Evolutionary conservation across 2,329 filamentous ascomycete genomes (phyloP).

Genomic region (Stemphylium vesicarium): DNA sequence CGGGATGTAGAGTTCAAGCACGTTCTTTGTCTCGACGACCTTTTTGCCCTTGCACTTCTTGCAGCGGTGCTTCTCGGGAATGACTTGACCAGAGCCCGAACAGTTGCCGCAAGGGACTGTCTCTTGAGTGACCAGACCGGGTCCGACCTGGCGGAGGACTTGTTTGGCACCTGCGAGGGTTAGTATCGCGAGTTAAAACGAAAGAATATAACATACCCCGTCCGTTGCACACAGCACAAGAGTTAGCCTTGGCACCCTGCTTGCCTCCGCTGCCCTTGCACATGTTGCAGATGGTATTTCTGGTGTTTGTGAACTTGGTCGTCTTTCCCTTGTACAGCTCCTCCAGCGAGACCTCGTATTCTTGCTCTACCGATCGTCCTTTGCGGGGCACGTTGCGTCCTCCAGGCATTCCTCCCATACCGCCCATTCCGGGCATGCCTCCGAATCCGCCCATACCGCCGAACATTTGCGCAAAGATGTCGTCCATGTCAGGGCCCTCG

Average conservation of each 20-base stretch:
- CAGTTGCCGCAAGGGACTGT: slow-evolving; percentile 82
- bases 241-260: slow-evolving; percentile 83
- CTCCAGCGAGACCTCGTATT: slow-evolving; percentile 89
- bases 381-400: slow-evolving; percentile 63
- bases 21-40: slow-evolving; percentile 87
- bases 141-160: slow-evolving; percentile 81
- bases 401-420: slow-evolving; percentile 60
- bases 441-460: slow-evolving; percentile 54
- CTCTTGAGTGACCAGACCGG: slow-evolving; percentile 82
- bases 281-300: slow-evolving; percentile 84
- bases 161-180: slow-evolving; percentile 67
- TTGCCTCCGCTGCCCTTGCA: slow-evolving; percentile 93
- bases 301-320: slow-evolving; percentile 93
- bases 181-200: slow-evolving; percentile 12
- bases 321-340: slow-evolving; percentile 99
- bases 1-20: slow-evolving; percentile 94
- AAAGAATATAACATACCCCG: slow-evolving; percentile 57
- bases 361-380: slow-evolving; percentile 84
- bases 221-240: slow-evolving; percentile 85
- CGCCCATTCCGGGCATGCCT: slow-evolving; percentile 65
- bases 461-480: slow-evolving; percentile 94
- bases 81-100: slow-evolving; percentile 82
- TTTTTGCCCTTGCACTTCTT: slow-evolving; percentile 98
- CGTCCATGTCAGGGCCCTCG: slow-evolving; percentile 77
- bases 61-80: slow-evolving; percentile 96